phyloP scores from a whole-genome alignment of 805 yeast genomes.

The Starmerella vitae region DNA sequence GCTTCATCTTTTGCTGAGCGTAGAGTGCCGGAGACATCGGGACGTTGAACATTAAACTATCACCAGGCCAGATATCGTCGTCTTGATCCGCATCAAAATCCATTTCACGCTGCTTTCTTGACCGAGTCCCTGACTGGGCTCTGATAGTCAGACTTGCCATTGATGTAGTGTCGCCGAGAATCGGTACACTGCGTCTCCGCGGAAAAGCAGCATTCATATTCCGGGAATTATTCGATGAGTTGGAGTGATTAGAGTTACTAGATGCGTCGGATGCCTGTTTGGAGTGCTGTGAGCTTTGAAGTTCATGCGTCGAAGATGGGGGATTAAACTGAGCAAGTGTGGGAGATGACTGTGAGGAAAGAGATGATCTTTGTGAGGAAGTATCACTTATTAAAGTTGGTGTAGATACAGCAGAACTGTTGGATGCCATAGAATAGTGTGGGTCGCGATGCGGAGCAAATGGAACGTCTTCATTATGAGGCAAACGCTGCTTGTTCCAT shows the following conservation, averaged over 20 bases:
- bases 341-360: conserved; percentile 17
- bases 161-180: conserved; percentile 18
- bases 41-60: conserved; percentile 45
- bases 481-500: background rate
- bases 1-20: conserved; percentile 22
- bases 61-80: conserved; percentile 43
- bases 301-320: too few species aligned
- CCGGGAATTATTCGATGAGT: too few species aligned
- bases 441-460: conserved; percentile 1
- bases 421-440: conserved; percentile 9
- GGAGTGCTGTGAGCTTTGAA: background rate
- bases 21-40: conserved; percentile 47
- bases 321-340: conserved; percentile 5
- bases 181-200: conserved; percentile 12
- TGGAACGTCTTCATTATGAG: background rate
- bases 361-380: conserved; percentile 19
- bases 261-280: background rate
- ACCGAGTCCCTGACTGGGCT: conserved; percentile 11
- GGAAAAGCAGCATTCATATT: too few species aligned
- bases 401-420: conserved; percentile 15
- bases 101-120: conserved; percentile 25
- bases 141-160: conserved; percentile 22
- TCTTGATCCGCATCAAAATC: conserved; percentile 32
- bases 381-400: conserved; percentile 21
- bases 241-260: background rate